A percentile compares a stretch with the other conserved stretches of the same genome.
These are phyloP conservation scores for Carex arenaria DNA, from an alignment of 202 grass and related monocot species.

Conservation along the genomic window DNA sequence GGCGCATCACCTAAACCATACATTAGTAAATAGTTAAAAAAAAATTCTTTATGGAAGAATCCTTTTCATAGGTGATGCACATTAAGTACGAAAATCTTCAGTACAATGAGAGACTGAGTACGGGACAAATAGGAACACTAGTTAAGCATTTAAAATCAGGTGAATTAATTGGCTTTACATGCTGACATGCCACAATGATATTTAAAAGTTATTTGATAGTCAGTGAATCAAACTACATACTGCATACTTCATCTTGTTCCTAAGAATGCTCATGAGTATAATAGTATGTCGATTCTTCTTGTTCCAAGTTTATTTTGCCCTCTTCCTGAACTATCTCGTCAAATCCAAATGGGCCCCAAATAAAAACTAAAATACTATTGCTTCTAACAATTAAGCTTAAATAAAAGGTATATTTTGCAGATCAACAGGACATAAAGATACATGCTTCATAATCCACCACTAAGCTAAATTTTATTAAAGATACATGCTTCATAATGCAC, in stretches of 20 bases:
- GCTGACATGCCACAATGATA: neutral
- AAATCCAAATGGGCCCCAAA: neutral
- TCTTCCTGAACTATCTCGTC: neutral
- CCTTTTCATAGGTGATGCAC: neutral
- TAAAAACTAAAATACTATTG: neutral
- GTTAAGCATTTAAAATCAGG: neutral
- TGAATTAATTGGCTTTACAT: neutral
- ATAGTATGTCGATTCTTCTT: neutral
- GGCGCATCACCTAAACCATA: conserved; percentile 61
- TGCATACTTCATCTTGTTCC: neutral
- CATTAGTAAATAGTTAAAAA: neutral
- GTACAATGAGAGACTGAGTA: neutral
- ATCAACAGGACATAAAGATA: neutral
- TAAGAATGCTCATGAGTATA: neutral
- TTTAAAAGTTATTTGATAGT: neutral
- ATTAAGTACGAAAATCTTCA: neutral
- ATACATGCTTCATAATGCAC: neutral
- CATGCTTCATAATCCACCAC: neutral
- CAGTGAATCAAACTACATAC: neutral
- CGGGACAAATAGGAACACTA: neutral
- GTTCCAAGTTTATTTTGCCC: neutral
- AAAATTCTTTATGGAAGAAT: neutral
- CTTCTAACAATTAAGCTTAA: neutral
- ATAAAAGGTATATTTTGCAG: neutral
- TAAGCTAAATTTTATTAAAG: neutral